phyloP scores from a whole-genome alignment of 1,139 yeast genomes.

The Yamadazyma pseudoaaseri region DNA sequence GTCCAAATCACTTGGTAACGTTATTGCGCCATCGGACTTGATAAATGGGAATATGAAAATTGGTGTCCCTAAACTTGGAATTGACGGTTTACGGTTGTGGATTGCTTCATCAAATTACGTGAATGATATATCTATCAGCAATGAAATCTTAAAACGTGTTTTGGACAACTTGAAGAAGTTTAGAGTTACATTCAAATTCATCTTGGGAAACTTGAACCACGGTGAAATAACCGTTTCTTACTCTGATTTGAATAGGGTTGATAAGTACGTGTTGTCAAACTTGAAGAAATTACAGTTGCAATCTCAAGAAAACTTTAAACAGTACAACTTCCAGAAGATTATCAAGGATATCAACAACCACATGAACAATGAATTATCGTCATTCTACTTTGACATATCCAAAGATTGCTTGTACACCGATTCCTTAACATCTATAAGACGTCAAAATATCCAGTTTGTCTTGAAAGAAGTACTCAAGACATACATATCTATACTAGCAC shows the following conservation, averaged over 20 bases:
- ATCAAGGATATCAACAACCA: slow-evolving; percentile 65
- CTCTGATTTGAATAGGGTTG: slow-evolving; percentile 53
- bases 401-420: slow-evolving; percentile 88
- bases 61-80: slow-evolving; percentile 68
- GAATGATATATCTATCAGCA: slow-evolving; percentile 73
- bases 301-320: slow-evolving; percentile 47
- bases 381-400: slow-evolving; percentile 81
- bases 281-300: slow-evolving; percentile 47
- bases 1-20: slow-evolving; percentile 93
- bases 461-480: slow-evolving; percentile 58
- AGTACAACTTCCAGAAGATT: slow-evolving; percentile 66
- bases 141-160: slow-evolving; percentile 70
- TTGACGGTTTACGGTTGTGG: slow-evolving; percentile 90
- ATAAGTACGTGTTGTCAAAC: slow-evolving; percentile 60
- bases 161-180: slow-evolving; percentile 79
- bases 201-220: slow-evolving; percentile 72
- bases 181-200: slow-evolving; percentile 74
- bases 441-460: slow-evolving; percentile 73
- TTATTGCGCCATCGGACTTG: slow-evolving; percentile 64
- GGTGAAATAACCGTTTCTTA: slow-evolving; percentile 25
- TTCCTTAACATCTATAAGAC: slow-evolving; percentile 38
- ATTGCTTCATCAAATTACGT: slow-evolving; percentile 88
- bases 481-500: slow-evolving; percentile 68
- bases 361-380: slow-evolving; percentile 72
- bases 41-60: slow-evolving; percentile 64